Base-by-base conservation (phyloP, 140 eudicot genomes). In the Bidens hawaiensis region DNA sequence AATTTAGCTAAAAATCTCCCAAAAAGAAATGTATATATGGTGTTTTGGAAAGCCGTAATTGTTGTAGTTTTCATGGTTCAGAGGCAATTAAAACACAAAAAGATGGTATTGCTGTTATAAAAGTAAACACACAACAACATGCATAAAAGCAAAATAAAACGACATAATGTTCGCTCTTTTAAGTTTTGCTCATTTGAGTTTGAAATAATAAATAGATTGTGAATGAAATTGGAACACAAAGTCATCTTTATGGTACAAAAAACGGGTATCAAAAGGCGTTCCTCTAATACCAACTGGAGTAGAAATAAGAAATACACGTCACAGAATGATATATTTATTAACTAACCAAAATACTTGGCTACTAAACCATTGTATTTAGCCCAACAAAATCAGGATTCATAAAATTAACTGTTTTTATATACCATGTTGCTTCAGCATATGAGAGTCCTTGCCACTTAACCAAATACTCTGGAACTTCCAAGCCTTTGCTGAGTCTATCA, bases 361-460 rank as follows among this genome's bases (percentile, higher is more conserved):
- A 34, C 22, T 47, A 59, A 28, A 72, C 54, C 55, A 33, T 22
- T 30, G 18, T 43, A 62, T 22, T 54, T 23, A 9, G 31, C 15
- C 55, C 25, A 6, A 70, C 30, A 18, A 60, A 16, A 48, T 64
- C 23, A 27, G 22, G 55, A 23, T 33, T 36, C 27, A 25, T 46
- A 16, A 2, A 50, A 53, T 18, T 40, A 40, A 48, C 4, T 41
- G 34, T 46, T 53, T 56, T 17, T 5, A 45, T 24, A 52, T 88
- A 94, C 99, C 99, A 94, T 62, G 99, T 94, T 73, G 94, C 99
- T 83, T 94, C 99, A 54, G 99, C 99, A 49, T 94, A 94, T n/a
- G 99, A 94, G 41, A 94, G 82, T 60, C 99, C 99, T 74, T 81
- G 89, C 99, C 99, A 94, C 81, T 94, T 94, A 28, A 94, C 97